Evolutionary conservation across 1,284 basidiomycete species (phyloP), one percentile per base, ranked within the genome.

Genomic region (Austroboletus rostrupii): DNA sequence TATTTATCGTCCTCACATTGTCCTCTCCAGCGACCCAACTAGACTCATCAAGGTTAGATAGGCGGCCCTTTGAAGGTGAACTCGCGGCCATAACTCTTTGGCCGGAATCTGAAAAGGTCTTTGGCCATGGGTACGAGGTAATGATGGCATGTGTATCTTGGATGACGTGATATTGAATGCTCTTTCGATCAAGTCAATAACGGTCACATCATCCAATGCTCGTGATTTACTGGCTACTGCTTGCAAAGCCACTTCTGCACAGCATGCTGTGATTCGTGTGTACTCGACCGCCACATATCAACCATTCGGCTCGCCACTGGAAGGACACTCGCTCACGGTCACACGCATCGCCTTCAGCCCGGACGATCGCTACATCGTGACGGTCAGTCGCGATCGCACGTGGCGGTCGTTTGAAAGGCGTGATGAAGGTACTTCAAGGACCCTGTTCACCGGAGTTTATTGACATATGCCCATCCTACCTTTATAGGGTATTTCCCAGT

Each of bases 101-200:
- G 97, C 96, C 96, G 0, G 97, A 99, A 70, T 75, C 87, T 1
- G 96, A 99, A 64, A 99, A 99, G 67, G 75, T 99, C 3, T 99
- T 97, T 67, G 97, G 96, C 1, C 97, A 99, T 69, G 94, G 94
- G 31, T 98, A 97, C 65, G 97, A 99, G 78, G 88, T 92, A 56
- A 51, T 64, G 57, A 21, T 26, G 23, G 23, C 16, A 47, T 38
- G 19, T 17, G n/a, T 56, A 43, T 53, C 12, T 20, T 42, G 2
- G 26, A 43, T 36, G 16, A n/a, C 50, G 19, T 12, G 45, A 16
- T 53, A 53, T 48, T 58, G 31, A 52, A n/a, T 11, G 20, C 43
- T 21, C 1, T 43, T 50, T 14, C 31, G 32, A 48, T 6, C 33
- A 93, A 26, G 90, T 86, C 87, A 5, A 87, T 92, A 47, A 80